These are phyloP conservation scores for Gilbertella persicaria DNA, from an alignment of 371 early-diverging fungal genomes.

Conservation along the genomic window DNA sequence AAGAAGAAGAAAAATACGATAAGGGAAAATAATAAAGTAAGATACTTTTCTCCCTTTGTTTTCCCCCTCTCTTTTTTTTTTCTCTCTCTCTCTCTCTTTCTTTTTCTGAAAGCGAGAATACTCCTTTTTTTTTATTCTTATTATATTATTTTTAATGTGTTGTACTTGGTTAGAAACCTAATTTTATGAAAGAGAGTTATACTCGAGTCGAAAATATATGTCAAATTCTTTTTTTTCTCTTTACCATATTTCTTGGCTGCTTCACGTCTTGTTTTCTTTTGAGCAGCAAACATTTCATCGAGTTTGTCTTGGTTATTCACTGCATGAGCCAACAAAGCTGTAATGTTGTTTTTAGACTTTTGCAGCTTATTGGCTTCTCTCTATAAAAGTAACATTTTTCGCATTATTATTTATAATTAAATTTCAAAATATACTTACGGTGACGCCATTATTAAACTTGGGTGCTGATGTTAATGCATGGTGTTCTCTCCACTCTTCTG, in stretches of 20 bases:
- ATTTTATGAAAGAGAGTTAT: too few relatives aligned
- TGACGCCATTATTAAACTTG: conserved; percentile 27
- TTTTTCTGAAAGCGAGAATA: not conserved
- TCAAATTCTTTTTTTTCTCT: too few relatives aligned
- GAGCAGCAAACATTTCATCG: conserved; percentile 65
- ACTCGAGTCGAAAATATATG: too few relatives aligned
- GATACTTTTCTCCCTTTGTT: too few relatives aligned
- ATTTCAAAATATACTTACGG: conserved; percentile 13
- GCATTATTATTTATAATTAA: too few relatives aligned
- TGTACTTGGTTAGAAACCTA: not conserved
- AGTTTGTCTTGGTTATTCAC: conserved; percentile 64
- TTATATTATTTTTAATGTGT: not conserved
- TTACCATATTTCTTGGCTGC: conserved; percentile 73
- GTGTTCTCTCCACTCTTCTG: conserved; percentile 43
- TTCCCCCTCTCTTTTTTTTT: too few relatives aligned
- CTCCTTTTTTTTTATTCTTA: not conserved
- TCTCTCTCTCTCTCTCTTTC: too few relatives aligned
- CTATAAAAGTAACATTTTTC: too few relatives aligned
- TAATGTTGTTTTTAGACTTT: conserved; percentile 77
- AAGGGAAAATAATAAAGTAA: conserved; percentile 3
- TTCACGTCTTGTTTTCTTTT: conserved; percentile 65
- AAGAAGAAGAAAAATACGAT: conserved; percentile 4
- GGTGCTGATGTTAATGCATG: conserved; percentile 23
- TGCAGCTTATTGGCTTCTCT: conserved; percentile 52
- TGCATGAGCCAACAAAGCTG: conserved; percentile 77